Base-by-base conservation (phyloP, 2,329 filamentous ascomycete genomes). In the Alternaria sp. region DNA sequence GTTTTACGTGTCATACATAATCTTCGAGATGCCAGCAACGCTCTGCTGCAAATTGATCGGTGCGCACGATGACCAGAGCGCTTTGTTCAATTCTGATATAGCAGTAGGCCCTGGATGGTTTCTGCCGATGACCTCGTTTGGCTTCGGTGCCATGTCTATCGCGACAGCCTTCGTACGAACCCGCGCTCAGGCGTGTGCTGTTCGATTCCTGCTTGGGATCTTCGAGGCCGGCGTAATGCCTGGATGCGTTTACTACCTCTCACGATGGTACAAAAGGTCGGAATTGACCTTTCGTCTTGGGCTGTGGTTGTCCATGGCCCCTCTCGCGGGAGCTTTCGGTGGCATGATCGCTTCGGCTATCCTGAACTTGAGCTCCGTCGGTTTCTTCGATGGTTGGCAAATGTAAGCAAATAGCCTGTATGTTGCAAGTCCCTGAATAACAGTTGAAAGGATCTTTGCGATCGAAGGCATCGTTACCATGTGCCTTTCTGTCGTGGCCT, bases 221-320 rank as follows among this genome's bases (percentile, higher is more conserved):
- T 91, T 91, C 59, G 90, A 93, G 76, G 87, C 90, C 0, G 90
- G 90, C 10, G 86, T 92, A 83, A 79, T 92, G 60, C 90, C 90
- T 0, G 90, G 90, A 0, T 90, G 90, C 43, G 88, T 89, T 0
- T 92, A 92, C 77, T 92, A 91, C 68, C 80, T 91, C 4, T 89
- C 86, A 0, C 82, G 89, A 57, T 92, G 90, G 90, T 92, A 91
- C 69, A 83, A 88, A n/a, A 83, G 87, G 32, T 84, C 84, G 57
- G 90, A 92, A 75, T 79, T 92, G 10, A 84, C 87, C 0, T 91
- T 91, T 72, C 84, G 89, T 0, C 80, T 91, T 2, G 85, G 87
- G 0, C 79, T 91, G 1, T 91, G 90, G 75, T 86, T 91, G 60
- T 86, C 90, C 54, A 89, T 88, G 85, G 86, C 88, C 1, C 89